Percentiles rank a stretch among this genome's conserved stretches.
phyloP scores from a whole-genome alignment of 768 basidiomycete genomes.

The Amanita fuliginea region DNA sequence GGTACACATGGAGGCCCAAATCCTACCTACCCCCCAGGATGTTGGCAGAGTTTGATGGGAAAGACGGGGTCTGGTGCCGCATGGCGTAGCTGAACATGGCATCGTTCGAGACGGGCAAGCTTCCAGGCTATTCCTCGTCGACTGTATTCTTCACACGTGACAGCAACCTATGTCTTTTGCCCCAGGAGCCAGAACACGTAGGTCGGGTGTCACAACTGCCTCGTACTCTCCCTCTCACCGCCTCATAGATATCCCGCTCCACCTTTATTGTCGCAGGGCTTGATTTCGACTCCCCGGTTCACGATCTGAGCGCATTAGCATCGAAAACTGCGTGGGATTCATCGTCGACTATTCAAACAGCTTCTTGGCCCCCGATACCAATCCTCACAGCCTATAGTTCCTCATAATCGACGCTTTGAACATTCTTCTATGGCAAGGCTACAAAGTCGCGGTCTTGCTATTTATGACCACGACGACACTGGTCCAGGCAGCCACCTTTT shows the following conservation, averaged over 20 bases:
- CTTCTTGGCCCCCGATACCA: not conserved
- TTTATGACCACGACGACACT: not conserved
- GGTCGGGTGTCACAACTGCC: conserved; percentile 60
- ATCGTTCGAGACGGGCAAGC: too few species aligned
- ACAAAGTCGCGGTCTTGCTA: not conserved
- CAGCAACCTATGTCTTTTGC: too few species aligned
- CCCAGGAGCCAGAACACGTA: conserved; percentile 55
- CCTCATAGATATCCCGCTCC: conserved; percentile 66
- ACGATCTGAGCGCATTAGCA: conserved; percentile 51
- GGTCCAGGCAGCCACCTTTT: not conserved
- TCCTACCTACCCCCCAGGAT: too few species aligned
- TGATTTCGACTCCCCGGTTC: conserved; percentile 45
- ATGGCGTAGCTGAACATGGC: too few species aligned
- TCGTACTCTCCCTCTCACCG: conserved; percentile 65
- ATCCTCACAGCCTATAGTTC: not conserved
- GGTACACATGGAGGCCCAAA: too few species aligned
- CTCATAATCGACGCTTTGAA: not conserved
- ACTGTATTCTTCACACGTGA: too few species aligned
- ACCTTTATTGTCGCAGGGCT: conserved; percentile 76
- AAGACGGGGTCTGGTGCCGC: too few species aligned
- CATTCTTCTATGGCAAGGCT: not conserved
- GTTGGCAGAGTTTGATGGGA: too few species aligned
- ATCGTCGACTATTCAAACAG: conserved; percentile 24
- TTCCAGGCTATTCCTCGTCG: too few species aligned
- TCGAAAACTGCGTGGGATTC: conserved; percentile 43